Percentiles rank a stretch among this genome's conserved stretches.
Evolutionary conservation across 805 yeast species (phyloP).

Genomic region (Candida ipomoeae): DNA sequence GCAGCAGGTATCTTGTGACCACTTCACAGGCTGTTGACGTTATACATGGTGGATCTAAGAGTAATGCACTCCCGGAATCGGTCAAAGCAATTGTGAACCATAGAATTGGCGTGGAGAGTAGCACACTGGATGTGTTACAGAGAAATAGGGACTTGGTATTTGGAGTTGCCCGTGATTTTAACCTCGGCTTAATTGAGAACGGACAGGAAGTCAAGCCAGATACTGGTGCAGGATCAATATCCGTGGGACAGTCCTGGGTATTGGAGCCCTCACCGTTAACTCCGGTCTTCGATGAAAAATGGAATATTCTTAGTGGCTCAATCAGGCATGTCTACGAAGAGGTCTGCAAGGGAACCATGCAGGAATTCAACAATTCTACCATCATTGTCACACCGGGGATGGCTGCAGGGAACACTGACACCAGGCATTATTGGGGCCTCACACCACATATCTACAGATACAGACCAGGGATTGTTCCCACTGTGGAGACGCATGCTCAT

Average conservation of each 20-base stretch:
- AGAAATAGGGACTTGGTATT: conserved; percentile 28
- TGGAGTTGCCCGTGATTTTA: conserved; percentile 8
- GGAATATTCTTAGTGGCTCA: conserved; percentile 42
- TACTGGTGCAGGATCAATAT: conserved; percentile 5
- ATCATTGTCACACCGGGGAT: conserved; percentile 54
- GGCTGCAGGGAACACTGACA: conserved; percentile 70
- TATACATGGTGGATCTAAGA: conserved; percentile 34
- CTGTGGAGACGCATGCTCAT: conserved; percentile 31
- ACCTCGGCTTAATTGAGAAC: conserved; percentile 7
- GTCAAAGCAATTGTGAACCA: conserved; percentile 30
- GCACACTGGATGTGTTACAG: conserved; percentile 20
- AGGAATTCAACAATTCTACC: conserved; percentile 20
- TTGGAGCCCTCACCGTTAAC: conserved; percentile 14
- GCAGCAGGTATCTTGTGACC: conserved; percentile 25
- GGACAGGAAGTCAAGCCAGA: conserved; percentile 6
- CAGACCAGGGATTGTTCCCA: conserved; percentile 40
- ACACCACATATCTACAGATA: conserved; percentile 57
- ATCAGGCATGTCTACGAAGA: conserved; percentile 45
- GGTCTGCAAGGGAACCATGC: conserved; percentile 27
- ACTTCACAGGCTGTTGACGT: conserved; percentile 36
- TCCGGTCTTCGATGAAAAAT: conserved; percentile 26
- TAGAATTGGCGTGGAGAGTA: conserved; percentile 30
- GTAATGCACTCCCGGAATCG: conserved; percentile 37
- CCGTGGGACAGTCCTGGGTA: conserved; percentile 2
- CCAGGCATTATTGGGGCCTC: conserved; percentile 59